Percentiles rank a stretch among this genome's conserved stretches.
Evolutionary conservation across 768 basidiomycete species (phyloP).

Genomic region (Coprinopsis cinerea): DNA sequence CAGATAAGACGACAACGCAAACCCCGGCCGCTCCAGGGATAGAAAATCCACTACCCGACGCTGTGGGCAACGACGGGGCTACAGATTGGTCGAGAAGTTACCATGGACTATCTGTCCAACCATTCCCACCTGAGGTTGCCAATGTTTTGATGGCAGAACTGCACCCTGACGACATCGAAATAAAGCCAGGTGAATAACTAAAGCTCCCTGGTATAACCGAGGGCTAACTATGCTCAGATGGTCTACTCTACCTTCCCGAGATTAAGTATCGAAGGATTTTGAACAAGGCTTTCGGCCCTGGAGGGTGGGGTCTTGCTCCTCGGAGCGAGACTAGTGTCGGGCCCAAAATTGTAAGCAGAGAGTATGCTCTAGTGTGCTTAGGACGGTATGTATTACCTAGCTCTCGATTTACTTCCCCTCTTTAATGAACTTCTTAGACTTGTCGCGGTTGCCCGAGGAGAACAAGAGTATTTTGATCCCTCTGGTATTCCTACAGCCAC

Average conservation of each 20-base stretch:
- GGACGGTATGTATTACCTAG: slow-evolving; percentile 57
- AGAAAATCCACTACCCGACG: slow-evolving; percentile 13
- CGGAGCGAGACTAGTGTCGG: slow-evolving; percentile 88
- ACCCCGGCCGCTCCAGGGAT: neutral
- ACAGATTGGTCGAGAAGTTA: slow-evolving; percentile 91
- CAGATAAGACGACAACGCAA: neutral
- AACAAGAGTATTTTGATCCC: slow-evolving; percentile 95
- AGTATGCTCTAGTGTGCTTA: slow-evolving; percentile 91
- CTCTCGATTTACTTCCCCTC: neutral
- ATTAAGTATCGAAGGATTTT: slow-evolving; percentile 92
- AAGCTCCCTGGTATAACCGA: no score
- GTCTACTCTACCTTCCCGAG: slow-evolving; percentile 91
- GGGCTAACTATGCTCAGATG: slow-evolving; percentile 69
- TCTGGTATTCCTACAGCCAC: slow-evolving; percentile 88
- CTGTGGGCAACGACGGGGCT: slow-evolving; percentile 18
- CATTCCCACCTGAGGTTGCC: slow-evolving; percentile 72
- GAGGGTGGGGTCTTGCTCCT: slow-evolving; percentile 95
- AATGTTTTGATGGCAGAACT: slow-evolving; percentile 71
- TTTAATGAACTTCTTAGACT: slow-evolving; percentile 47
- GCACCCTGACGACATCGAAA: slow-evolving; percentile 76
- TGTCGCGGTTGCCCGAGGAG: slow-evolving; percentile 87
- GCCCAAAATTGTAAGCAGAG: slow-evolving; percentile 82
- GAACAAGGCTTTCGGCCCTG: slow-evolving; percentile 93
- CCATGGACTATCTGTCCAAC: slow-evolving; percentile 67
- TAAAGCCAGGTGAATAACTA: slow-evolving; percentile 92